phyloP scores from a whole-genome alignment of 2,329 filamentous ascomycete genomes.

The Scopulariopsis brevicaulis region DNA sequence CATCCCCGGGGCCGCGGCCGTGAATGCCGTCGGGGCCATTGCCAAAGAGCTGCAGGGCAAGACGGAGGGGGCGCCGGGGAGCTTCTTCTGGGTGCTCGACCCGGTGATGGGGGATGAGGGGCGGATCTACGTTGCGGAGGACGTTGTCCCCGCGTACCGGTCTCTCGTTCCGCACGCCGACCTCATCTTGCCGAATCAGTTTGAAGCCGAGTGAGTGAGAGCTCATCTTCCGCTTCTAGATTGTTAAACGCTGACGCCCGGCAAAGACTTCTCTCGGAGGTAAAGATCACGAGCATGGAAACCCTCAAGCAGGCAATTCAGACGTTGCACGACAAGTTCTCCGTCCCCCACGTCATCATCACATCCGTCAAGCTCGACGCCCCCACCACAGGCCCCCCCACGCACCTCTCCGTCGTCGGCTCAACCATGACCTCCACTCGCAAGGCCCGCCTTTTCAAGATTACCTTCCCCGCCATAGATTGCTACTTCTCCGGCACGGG shows the following conservation, averaged over 20 bases:
- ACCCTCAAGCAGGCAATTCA: slow-evolving; percentile 66
- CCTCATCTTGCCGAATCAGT: slow-evolving; percentile 90
- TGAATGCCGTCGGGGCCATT: slow-evolving; percentile 76
- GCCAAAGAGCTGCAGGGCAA: slow-evolving; percentile 67
- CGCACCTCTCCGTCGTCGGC: slow-evolving; percentile 61
- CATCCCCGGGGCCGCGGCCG: slow-evolving; percentile 74
- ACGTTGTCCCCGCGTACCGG: slow-evolving; percentile 87
- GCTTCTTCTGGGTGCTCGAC: slow-evolving; percentile 95
- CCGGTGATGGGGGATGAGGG: slow-evolving; percentile 98
- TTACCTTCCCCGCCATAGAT: slow-evolving; percentile 77
- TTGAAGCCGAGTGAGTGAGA: slow-evolving; percentile 77
- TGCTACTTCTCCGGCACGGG: slow-evolving; percentile 95
- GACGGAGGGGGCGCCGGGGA: slow-evolving; percentile 49
- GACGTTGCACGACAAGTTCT: slow-evolving; percentile 63
- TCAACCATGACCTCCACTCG: slow-evolving; percentile 56
- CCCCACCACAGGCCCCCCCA: slow-evolving; percentile 33
- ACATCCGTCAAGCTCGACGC: slow-evolving; percentile 69
- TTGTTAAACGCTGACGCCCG: neutral
- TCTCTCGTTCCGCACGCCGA: slow-evolving; percentile 70
- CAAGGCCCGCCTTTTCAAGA: slow-evolving; percentile 72
- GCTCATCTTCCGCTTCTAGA: neutral
- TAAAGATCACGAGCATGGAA: slow-evolving; percentile 65
- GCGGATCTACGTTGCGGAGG: slow-evolving; percentile 78
- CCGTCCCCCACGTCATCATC: slow-evolving; percentile 80
- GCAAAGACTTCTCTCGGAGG: slow-evolving; percentile 68